Percentiles rank a stretch among this genome's conserved stretches.
phyloP scores from a whole-genome alignment of 176 grass and related monocot species.

The Ampelocalamus luodianensis region DNA sequence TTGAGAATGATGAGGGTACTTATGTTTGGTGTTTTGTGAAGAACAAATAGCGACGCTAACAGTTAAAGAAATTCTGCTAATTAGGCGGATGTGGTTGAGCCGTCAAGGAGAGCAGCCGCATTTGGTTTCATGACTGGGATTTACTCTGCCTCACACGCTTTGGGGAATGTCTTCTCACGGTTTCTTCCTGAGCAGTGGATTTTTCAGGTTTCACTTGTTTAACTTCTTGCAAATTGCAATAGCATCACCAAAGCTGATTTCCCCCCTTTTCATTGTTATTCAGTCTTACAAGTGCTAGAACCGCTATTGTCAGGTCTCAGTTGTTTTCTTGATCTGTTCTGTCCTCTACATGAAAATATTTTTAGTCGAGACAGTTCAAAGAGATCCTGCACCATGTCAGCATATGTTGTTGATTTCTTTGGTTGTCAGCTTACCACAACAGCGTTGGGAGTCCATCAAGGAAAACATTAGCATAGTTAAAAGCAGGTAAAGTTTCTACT shows the following conservation, averaged over 20 bases:
- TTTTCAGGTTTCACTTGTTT: slow-evolving; percentile 62
- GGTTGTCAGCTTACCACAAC: slow-evolving; percentile 44
- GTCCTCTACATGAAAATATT: slow-evolving; percentile 81
- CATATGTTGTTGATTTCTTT: slow-evolving; percentile 46
- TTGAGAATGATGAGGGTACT: no score
- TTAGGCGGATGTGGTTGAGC: slow-evolving; percentile 69
- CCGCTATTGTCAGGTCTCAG: slow-evolving; percentile 57
- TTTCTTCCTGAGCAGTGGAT: slow-evolving; percentile 81
- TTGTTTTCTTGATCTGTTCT: slow-evolving; percentile 60
- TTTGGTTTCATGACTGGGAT: slow-evolving; percentile 79
- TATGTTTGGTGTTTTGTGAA: no score
- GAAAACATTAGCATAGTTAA: slow-evolving; percentile 59
- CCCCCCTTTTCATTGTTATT: neutral
- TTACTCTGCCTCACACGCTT: slow-evolving; percentile 69
- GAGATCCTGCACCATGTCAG: slow-evolving; percentile 36
- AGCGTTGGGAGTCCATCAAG: slow-evolving; percentile 72
- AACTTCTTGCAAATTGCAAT: neutral
- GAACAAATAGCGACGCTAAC: no score
- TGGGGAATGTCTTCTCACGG: slow-evolving; percentile 67
- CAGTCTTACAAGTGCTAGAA: neutral
- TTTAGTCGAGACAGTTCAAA: slow-evolving; percentile 68
- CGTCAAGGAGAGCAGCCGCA: slow-evolving; percentile 59
- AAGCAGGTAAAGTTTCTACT: slow-evolving; percentile 45
- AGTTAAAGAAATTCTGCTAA: slow-evolving; percentile 16
- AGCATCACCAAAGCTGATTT: neutral